phyloP scores from a whole-genome alignment of 2,329 filamentous ascomycete genomes.

The Trichoderma semiorbis region DNA sequence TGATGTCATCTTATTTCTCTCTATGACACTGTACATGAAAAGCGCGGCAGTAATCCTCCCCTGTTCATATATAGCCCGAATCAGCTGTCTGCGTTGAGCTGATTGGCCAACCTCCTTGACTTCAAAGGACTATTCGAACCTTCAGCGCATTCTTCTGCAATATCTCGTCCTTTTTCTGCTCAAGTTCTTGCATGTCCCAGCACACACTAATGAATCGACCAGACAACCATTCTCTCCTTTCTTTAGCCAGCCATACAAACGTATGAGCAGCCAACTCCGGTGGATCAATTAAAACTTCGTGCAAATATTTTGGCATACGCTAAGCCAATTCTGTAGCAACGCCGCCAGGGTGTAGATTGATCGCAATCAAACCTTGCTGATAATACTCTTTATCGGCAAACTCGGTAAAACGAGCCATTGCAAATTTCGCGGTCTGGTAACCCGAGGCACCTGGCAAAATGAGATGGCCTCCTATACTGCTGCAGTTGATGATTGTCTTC shows the following conservation, averaged over 20 bases:
- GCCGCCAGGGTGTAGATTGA: constrained; percentile 39
- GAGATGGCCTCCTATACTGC: background rate
- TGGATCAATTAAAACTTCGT: background rate
- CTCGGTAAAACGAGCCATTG: constrained; percentile 47
- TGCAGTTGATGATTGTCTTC: constrained; percentile 4
- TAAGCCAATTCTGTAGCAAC: constrained; percentile 36
- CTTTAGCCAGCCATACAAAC: constrained; percentile 27
- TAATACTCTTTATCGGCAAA: constrained; percentile 45
- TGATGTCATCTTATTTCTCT: background rate
- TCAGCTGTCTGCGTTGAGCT: background rate
- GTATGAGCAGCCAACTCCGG: constrained; percentile 23
- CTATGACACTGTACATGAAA: background rate
- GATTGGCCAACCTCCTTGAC: background rate
- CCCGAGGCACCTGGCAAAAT: constrained; percentile 20
- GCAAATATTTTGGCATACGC: background rate
- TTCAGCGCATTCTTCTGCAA: constrained; percentile 28
- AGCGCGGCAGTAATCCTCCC: background rate
- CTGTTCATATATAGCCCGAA: background rate
- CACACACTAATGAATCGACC: constrained; percentile 28
- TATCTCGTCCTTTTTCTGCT: constrained; percentile 30
- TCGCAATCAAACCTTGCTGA: constrained; percentile 39
- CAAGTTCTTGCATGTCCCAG: constrained; percentile 34
- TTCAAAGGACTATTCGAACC: constrained; percentile 13
- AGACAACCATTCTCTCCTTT: constrained; percentile 35
- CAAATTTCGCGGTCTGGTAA: constrained; percentile 50